phyloP scores from a whole-genome alignment of 352 stramenopile species.

The Globisporangium lucens region DNA sequence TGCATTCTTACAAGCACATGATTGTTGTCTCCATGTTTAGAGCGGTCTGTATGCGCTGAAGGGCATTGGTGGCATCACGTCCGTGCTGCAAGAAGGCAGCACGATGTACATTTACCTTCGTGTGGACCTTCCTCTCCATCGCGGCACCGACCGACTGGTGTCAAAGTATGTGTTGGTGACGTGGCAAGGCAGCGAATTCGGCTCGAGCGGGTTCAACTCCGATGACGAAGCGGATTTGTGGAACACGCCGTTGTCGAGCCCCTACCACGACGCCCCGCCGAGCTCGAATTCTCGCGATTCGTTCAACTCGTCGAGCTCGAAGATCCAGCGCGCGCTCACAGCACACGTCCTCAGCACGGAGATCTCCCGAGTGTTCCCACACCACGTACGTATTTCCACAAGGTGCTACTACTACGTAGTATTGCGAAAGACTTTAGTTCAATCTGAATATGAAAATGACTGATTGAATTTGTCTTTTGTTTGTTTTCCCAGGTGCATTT shows the following conservation, averaged over 20 bases:
- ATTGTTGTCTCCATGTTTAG: conserved; percentile 25
- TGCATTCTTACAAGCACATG: neutral
- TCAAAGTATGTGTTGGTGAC: conserved; percentile 88
- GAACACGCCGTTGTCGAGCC: conserved; percentile 35
- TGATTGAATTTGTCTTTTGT: neutral
- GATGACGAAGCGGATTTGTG: conserved; percentile 69
- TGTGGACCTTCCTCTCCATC: conserved; percentile 83
- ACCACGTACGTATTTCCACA: conserved; percentile 56
- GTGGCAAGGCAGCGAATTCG: conserved; percentile 64
- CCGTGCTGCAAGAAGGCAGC: conserved; percentile 59
- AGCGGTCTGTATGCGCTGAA: conserved; percentile 80
- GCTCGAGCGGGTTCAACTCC: conserved; percentile 53
- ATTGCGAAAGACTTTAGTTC: neutral
- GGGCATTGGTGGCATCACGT: conserved; percentile 77
- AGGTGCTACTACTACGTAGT: neutral
- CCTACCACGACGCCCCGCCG: conserved; percentile 20
- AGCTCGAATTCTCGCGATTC: conserved; percentile 32
- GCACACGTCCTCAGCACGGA: conserved; percentile 80
- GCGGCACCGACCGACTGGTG: conserved; percentile 76
- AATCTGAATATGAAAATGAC: neutral
- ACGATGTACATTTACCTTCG: conserved; percentile 91
- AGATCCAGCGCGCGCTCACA: conserved; percentile 75
- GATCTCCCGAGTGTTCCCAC: conserved; percentile 85
- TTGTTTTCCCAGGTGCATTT: conserved; percentile 69
- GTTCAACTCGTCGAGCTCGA: conserved; percentile 57